Percentiles rank a stretch among this genome's conserved stretches.
phyloP scores from a whole-genome alignment of 257 asterid genomes.

The Ophiorrhiza pumila region DNA sequence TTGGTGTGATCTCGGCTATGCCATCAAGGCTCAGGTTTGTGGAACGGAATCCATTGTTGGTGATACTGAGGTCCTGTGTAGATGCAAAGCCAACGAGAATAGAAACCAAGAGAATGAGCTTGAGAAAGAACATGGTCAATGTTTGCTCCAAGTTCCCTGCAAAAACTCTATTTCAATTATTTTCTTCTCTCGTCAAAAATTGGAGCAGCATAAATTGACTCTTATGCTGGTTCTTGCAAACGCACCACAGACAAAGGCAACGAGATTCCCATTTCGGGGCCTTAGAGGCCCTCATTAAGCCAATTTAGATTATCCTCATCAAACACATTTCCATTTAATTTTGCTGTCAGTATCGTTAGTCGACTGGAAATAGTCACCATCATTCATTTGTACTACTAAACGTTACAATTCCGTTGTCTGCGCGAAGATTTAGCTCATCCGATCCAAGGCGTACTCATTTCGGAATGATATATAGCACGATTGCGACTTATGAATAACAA shows the following conservation, averaged over 20 bases:
- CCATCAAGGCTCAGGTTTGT: conserved; percentile 52
- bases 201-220: not conserved
- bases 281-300: not conserved
- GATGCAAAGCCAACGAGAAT: conserved; percentile 8
- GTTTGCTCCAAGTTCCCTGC: not conserved
- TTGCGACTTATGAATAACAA: too few species aligned
- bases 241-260: not conserved
- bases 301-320: not conserved
- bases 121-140: conserved; percentile 13
- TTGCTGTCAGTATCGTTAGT: too few species aligned
- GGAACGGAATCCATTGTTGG: conserved; percentile 48
- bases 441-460: too few species aligned
- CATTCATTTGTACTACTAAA: not conserved
- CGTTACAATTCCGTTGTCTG: not conserved
- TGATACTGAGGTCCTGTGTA: conserved; percentile 28
- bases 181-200: not conserved
- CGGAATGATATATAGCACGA: too few species aligned
- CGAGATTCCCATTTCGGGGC: not conserved
- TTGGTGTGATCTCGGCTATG: conserved; percentile 34
- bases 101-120: conserved; percentile 25
- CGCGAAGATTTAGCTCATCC: not conserved
- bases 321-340: not conserved
- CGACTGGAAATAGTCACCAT: too few species aligned
- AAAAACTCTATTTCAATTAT: not conserved
- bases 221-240: not conserved